Evolutionary conservation across 306 rosid genomes (phyloP), one percentile per base, ranked within the genome.

Genomic region (Spatholobus suberectus): DNA sequence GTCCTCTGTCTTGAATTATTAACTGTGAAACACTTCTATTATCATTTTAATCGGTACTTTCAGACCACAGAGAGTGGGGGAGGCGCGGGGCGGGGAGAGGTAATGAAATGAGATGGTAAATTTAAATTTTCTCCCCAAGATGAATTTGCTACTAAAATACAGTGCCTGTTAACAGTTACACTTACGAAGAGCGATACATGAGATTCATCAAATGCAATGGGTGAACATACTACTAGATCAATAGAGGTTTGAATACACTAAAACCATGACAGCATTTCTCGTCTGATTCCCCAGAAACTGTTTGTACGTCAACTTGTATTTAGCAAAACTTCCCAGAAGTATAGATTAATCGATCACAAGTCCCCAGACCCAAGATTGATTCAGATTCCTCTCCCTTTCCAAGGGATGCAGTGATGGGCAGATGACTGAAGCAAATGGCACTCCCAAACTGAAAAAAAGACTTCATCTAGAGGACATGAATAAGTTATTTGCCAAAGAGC

Each of bases 401-500:
- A 0, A 70, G 81, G 80, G 20, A 38, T 55, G 62, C 61, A 21
- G 73, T 51, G 70, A 49, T 73, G 37, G 27, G 47, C 47, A 24
- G 23, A 68, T 58, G 29, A 37, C 52, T 38, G 35, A 75, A 85
- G 77, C 67, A 35, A 61, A 49, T 81, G 62, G 79, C 32, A 37
- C 65, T 79, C 76, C 82, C 77, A 67, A 57, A 43, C 38, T 10
- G 49, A 63, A 78, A 63, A 61, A 79, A 67, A 71, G 68, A 17
- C 57, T 73, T 75, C 71, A 81, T 47, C 78, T 66, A 35, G 49
- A 61, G 23, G 14, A 66, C 61, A 79, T 58, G 82, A 83, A 52
- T 13, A 13, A 78, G 72, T 85, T 82, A 91, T 80, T 90, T 92
- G 82, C 98, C 99, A 11, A 90, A 17, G 76, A 95, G 88, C 91